Percentiles rank a stretch among this genome's conserved stretches.
Conservation (phyloP, 768 basidiomycete species). For the Tulasnella sp. region DNA sequence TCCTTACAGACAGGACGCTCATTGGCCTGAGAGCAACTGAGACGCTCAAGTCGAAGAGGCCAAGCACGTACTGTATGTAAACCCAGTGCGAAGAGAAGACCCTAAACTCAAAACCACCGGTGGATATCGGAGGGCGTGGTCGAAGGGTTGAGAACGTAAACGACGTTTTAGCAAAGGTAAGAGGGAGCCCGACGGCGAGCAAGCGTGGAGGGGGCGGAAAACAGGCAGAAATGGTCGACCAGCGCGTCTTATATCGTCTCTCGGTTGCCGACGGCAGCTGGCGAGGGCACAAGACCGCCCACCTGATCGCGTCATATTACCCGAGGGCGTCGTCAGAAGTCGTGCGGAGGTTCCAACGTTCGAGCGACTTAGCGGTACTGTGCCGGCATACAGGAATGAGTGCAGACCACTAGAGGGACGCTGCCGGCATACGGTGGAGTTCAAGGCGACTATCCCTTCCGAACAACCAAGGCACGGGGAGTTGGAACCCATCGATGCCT, state of each 20-base stretch:
- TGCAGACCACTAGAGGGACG: neutral
- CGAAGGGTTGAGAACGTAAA: slow-evolving; percentile 5
- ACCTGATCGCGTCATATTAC: slow-evolving; percentile 6
- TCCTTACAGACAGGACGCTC: neutral
- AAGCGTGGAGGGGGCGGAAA: neutral
- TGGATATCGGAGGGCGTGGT: slow-evolving; percentile 8
- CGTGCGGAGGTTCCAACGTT: neutral
- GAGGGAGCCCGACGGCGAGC: neutral
- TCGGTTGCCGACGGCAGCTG: neutral
- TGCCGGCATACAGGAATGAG: neutral
- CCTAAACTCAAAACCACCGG: slow-evolving; percentile 1
- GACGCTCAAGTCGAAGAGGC: neutral
- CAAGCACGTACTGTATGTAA: slow-evolving; percentile 4
- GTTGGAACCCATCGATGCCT: neutral
- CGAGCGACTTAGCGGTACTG: neutral
- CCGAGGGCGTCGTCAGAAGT: neutral
- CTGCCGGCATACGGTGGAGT: neutral
- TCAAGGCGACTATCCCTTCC: neutral
- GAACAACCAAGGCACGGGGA: neutral
- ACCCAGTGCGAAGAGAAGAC: neutral
- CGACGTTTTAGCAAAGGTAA: neutral
- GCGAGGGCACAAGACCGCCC: neutral
- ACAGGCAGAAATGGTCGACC: neutral
- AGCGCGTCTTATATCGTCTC: neutral
- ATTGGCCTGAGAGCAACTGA: neutral